Conservation (phyloP, 75 land plant genomes). For the Picea sitchensis region DNA sequence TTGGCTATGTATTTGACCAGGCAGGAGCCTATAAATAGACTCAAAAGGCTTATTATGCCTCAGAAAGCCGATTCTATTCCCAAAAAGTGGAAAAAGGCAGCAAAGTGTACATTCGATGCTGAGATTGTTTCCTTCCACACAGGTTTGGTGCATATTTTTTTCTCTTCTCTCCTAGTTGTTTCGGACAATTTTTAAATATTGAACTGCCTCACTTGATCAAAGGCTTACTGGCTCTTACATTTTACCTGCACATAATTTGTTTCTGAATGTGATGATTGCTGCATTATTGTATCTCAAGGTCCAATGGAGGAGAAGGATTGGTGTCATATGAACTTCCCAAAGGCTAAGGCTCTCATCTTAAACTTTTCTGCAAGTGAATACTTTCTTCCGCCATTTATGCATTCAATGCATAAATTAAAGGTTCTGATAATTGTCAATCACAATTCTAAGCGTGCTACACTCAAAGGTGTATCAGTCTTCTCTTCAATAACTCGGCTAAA, state of each 20-base stretch:
- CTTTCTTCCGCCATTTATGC: slow-evolving; percentile 55
- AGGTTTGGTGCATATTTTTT: slow-evolving; percentile 24
- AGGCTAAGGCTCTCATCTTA: slow-evolving; percentile 57
- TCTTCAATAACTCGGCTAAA: slow-evolving; percentile 27
- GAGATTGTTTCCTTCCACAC: slow-evolving; percentile 61
- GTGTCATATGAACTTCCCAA: slow-evolving; percentile 48
- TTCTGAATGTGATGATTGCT: neutral
- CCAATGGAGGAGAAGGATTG: slow-evolving; percentile 53
- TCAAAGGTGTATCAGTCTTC: slow-evolving; percentile 32
- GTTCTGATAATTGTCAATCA: slow-evolving; percentile 42
- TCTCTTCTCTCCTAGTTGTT: neutral
- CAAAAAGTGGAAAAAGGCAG: slow-evolving; percentile 43
- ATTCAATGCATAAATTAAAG: slow-evolving; percentile 47
- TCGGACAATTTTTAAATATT: neutral
- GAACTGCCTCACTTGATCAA: neutral
- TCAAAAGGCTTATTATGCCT: slow-evolving; percentile 51
- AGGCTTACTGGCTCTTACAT: neutral
- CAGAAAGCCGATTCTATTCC: slow-evolving; percentile 33
- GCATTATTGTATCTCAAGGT: slow-evolving; percentile 23
- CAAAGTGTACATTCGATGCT: slow-evolving; percentile 36
- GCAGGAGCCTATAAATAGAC: slow-evolving; percentile 8
- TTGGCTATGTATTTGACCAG: slow-evolving; percentile 42
- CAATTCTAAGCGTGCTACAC: slow-evolving; percentile 19
- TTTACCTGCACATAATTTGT: neutral
- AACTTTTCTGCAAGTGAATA: slow-evolving; percentile 44